Evolutionary conservation across 1,284 basidiomycete genomes (phyloP).

Genomic region (Leccinum laetum): DNA sequence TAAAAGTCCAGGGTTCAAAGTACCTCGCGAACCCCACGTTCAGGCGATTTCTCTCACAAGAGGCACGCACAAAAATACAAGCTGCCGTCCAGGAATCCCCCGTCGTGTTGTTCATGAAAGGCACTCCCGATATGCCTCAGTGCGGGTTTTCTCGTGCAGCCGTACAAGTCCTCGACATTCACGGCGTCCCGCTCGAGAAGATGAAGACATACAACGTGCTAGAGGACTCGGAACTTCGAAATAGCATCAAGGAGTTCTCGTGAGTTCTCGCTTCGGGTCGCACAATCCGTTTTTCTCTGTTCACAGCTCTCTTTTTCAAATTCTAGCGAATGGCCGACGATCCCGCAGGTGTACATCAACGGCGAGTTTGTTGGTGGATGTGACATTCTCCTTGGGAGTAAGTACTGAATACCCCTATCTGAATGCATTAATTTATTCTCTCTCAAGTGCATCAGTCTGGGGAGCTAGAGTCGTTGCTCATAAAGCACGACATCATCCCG

Average conservation of each 20-base stretch:
- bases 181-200: slow-evolving; percentile 81
- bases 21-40: slow-evolving; percentile 9
- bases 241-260: slow-evolving; percentile 96
- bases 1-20: not conserved
- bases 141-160: slow-evolving; percentile 97
- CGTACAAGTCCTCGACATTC: slow-evolving; percentile 88
- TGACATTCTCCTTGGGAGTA: slow-evolving; percentile 92
- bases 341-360: slow-evolving; percentile 94
- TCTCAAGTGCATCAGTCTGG: slow-evolving; percentile 92
- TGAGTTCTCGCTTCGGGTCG: slow-evolving; percentile 41
- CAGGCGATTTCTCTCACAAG: slow-evolving; percentile 45
- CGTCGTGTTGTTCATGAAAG: slow-evolving; percentile 89
- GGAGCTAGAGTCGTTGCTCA: slow-evolving; percentile 85
- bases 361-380: slow-evolving; percentile 98
- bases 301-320: not conserved
- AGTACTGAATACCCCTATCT: slow-evolving; percentile 36
- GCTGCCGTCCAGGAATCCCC: slow-evolving; percentile 55
- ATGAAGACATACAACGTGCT: slow-evolving; percentile 90
- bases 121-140: slow-evolving; percentile 81
- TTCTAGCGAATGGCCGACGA: slow-evolving; percentile 93
- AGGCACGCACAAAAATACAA: slow-evolving; percentile 39
- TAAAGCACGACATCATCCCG: slow-evolving; percentile 70
- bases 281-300: not conserved
- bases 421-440: slow-evolving; percentile 1
- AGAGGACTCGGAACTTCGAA: slow-evolving; percentile 82